phyloP scores from a whole-genome alignment of 768 basidiomycete species.

The Cystobasidium ongulense region DNA sequence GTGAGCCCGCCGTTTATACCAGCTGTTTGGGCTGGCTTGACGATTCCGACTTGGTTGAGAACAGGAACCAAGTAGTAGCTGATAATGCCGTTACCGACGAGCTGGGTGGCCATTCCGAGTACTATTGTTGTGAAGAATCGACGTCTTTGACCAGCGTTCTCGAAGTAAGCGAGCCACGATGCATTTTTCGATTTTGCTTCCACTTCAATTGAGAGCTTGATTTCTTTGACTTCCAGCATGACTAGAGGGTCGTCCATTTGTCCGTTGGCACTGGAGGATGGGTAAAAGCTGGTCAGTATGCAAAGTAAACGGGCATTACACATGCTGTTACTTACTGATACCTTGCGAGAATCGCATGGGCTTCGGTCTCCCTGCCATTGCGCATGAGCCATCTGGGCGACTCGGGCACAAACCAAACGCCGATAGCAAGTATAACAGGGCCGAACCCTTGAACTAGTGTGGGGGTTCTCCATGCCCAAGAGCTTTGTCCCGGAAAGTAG shows the following conservation, averaged over 20 bases:
- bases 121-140: slow-evolving; percentile 20
- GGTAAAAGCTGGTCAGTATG: too few relatives aligned
- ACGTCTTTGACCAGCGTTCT: neutral
- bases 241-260: slow-evolving; percentile 22
- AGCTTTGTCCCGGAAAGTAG: slow-evolving; percentile 4
- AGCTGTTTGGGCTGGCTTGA: slow-evolving; percentile 26
- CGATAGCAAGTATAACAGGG: neutral
- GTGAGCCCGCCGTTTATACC: slow-evolving; percentile 39
- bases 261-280: slow-evolving; percentile 15
- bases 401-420: neutral
- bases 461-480: slow-evolving; percentile 5
- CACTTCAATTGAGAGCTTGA: slow-evolving; percentile 7
- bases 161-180: slow-evolving; percentile 8
- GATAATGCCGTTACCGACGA: slow-evolving; percentile 14
- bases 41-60: slow-evolving; percentile 42
- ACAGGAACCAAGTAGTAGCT: slow-evolving; percentile 9
- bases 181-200: neutral
- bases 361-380: slow-evolving; percentile 4
- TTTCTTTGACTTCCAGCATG: slow-evolving; percentile 12
- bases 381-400: slow-evolving; percentile 17
- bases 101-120: neutral
- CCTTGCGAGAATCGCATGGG: slow-evolving; percentile 12
- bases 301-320: too few relatives aligned
- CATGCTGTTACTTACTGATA: slow-evolving; percentile 2
- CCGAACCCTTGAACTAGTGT: slow-evolving; percentile 8